These are phyloP conservation scores for Phytophthora tentaculata DNA, from an alignment of 352 stramenopile genomes.

Conservation along the genomic window DNA sequence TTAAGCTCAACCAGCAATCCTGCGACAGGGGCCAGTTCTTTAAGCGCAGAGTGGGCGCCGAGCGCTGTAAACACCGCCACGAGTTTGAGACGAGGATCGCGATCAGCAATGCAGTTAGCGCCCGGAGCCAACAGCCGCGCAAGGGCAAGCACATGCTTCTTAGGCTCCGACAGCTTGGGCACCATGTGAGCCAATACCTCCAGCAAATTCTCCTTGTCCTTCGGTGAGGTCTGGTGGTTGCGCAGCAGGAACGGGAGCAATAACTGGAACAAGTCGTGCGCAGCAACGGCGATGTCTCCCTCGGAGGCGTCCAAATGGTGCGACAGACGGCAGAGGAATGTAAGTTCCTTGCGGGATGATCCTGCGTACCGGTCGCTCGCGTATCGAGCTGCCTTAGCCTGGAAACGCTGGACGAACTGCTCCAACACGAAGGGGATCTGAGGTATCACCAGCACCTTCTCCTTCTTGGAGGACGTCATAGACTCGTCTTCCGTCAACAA, in stretches of 20 bases:
- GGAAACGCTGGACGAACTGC: slow-evolving; percentile 84
- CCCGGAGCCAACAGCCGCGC: slow-evolving; percentile 80
- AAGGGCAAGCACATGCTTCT: slow-evolving; percentile 79
- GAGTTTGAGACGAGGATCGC: slow-evolving; percentile 62
- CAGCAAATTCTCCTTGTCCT: slow-evolving; percentile 86
- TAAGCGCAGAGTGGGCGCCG: slow-evolving; percentile 44
- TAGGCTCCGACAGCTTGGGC: slow-evolving; percentile 68
- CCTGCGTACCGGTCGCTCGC: slow-evolving; percentile 76
- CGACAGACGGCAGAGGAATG: slow-evolving; percentile 81
- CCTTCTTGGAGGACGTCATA: slow-evolving; percentile 11
- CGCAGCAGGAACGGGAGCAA: slow-evolving; percentile 84
- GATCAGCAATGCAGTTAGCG: slow-evolving; percentile 74
- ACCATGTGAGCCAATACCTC: slow-evolving; percentile 81
- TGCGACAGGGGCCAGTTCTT: slow-evolving; percentile 47
- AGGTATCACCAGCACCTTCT: slow-evolving; percentile 50
- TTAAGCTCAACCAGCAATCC: slow-evolving; percentile 69
- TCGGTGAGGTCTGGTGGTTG: slow-evolving; percentile 76
- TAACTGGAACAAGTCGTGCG: slow-evolving; percentile 86
- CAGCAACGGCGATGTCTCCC: slow-evolving; percentile 40
- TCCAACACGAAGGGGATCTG: slow-evolving; percentile 82
- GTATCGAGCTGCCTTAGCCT: slow-evolving; percentile 82
- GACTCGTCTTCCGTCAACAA: slow-evolving; percentile 27
- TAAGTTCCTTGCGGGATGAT: slow-evolving; percentile 83
- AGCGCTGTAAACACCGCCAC: slow-evolving; percentile 77
- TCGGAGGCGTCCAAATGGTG: slow-evolving; percentile 59